Evolutionary conservation across 441 rosid species (phyloP).

Genomic region (Erysimum cheiri): DNA sequence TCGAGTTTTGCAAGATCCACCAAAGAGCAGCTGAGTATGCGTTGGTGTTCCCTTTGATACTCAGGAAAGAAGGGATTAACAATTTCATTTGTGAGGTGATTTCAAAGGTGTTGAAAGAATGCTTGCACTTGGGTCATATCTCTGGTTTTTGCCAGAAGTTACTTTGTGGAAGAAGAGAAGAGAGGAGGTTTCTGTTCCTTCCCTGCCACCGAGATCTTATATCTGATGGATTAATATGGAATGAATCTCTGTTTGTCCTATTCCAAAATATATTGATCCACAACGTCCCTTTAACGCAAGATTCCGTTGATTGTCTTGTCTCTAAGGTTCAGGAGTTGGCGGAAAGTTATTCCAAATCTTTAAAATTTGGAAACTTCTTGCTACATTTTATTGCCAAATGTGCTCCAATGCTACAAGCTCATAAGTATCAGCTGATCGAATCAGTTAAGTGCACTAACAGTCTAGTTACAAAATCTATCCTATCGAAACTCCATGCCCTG

Average conservation of each 20-base stretch:
- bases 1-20: slow-evolving; percentile 74
- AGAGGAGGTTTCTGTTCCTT: slow-evolving; percentile 53
- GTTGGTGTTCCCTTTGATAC: slow-evolving; percentile 59
- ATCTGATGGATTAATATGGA: slow-evolving; percentile 67
- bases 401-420: slow-evolving; percentile 51
- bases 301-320: slow-evolving; percentile 63
- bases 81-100: slow-evolving; percentile 60
- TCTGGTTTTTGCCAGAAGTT: slow-evolving; percentile 76
- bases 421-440: slow-evolving; percentile 55
- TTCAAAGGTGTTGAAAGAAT: slow-evolving; percentile 64
- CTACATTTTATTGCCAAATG: slow-evolving; percentile 60
- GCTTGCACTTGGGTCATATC: slow-evolving; percentile 78
- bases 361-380: slow-evolving; percentile 77
- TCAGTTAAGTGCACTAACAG: slow-evolving; percentile 66
- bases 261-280: slow-evolving; percentile 65
- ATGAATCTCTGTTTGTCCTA: slow-evolving; percentile 70
- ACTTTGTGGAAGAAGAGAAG: slow-evolving; percentile 56
- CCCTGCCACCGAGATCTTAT: slow-evolving; percentile 63
- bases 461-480: slow-evolving; percentile 65
- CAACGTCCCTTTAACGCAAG: slow-evolving; percentile 62
- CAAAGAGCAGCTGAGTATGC: slow-evolving; percentile 71
- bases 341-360: slow-evolving; percentile 59
- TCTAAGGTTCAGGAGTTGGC: slow-evolving; percentile 48
- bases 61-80: slow-evolving; percentile 66
- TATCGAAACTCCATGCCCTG: slow-evolving; percentile 62